Conservation (phyloP, 495 filamentous ascomycete species). For the Tuber melanosporum region DNA sequence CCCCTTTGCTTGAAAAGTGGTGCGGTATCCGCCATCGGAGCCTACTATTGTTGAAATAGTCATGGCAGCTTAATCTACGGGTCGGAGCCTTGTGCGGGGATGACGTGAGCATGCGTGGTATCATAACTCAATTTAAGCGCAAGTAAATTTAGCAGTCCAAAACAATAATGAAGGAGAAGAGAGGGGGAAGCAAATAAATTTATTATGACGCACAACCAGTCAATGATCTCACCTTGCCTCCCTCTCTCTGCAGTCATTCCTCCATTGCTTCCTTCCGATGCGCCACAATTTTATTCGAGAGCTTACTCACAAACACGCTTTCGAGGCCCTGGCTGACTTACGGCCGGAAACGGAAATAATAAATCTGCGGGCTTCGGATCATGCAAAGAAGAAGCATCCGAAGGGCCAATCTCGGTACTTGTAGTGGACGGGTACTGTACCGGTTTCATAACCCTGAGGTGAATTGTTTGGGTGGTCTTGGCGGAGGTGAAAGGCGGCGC, state of each 20-base stretch:
- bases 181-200: not conserved
- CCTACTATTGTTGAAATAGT: too few relatives aligned
- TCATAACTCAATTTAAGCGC: too few relatives aligned
- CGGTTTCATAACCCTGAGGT: not conserved
- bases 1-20: too few relatives aligned
- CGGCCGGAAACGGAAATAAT: not conserved
- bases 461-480: not conserved
- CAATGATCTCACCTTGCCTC: not conserved
- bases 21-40: too few relatives aligned
- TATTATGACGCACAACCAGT: not conserved
- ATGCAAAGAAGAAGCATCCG: not conserved
- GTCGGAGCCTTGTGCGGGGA: too few relatives aligned
- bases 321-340: not conserved
- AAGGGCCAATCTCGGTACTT: not conserved
- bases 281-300: too few relatives aligned
- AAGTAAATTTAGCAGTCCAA: too few relatives aligned
- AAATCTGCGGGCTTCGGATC: not conserved
- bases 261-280: not conserved
- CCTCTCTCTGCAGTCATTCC: not conserved
- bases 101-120: too few relatives aligned
- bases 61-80: too few relatives aligned
- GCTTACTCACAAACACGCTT: not conserved
- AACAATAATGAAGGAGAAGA: not conserved
- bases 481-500: not conserved
- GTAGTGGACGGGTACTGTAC: not conserved